Conservation (phyloP, 1,139 yeast genomes). For the Yamadazyma atlantica region DNA sequence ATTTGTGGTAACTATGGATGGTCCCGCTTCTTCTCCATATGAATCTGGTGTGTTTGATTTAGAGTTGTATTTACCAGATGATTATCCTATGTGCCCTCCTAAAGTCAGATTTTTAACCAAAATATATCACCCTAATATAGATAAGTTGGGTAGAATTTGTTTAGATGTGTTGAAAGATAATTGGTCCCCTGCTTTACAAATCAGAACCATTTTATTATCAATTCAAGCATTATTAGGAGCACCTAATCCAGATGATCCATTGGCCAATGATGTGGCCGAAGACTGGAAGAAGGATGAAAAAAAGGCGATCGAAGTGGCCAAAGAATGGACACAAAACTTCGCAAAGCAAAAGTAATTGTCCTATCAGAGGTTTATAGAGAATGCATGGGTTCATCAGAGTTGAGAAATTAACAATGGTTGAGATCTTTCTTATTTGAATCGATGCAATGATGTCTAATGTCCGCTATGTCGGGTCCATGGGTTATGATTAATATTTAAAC, state of each 20-base stretch:
- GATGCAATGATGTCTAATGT: too few species aligned
- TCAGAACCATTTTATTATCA: constrained; percentile 87
- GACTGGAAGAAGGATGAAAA: constrained; percentile 90
- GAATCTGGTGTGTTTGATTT: constrained; percentile 74
- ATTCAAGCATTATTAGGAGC: constrained; percentile 93
- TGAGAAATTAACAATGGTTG: too few species aligned
- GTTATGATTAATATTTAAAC: not conserved
- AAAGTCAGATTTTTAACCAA: constrained; percentile 89
- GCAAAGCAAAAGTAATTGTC: constrained; percentile 32
- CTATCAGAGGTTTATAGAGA: not conserved
- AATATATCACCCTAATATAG: constrained; percentile 96
- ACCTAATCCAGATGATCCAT: constrained; percentile 97
- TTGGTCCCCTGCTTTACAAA: constrained; percentile 99
- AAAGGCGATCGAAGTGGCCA: constrained; percentile 80
- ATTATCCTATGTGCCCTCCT: constrained; percentile 92
- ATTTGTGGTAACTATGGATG: constrained; percentile 81
- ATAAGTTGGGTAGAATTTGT: constrained; percentile 91
- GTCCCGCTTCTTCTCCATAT: constrained; percentile 85
- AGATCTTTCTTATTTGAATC: too few species aligned
- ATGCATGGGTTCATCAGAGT: too few species aligned
- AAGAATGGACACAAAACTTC: constrained; percentile 76
- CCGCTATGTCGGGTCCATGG: not conserved
- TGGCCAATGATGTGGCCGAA: constrained; percentile 96
- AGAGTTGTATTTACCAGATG: constrained; percentile 82
- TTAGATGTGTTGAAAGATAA: constrained; percentile 85